Evolutionary conservation across 768 basidiomycete species (phyloP), one percentile per base, ranked within the genome.

Genomic region (Xanthoconium purpureum): DNA sequence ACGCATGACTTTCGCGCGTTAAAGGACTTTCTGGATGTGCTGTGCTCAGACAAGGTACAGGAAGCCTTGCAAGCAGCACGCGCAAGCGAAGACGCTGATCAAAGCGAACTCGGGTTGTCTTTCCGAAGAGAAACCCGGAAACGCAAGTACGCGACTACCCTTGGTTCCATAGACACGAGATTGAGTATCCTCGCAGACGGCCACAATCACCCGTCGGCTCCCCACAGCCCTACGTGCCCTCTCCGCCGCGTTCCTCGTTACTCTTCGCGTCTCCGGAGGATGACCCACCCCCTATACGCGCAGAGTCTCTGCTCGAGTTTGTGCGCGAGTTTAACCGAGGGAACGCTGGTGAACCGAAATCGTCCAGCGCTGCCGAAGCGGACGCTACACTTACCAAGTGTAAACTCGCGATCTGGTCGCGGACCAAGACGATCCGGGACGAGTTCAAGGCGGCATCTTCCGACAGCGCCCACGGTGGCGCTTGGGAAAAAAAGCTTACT

Each of bases 341-440:
- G 29, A 50, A 55, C 9, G 50, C 56, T 36, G 30, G 24, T 42
- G 70, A 70, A 50, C 30, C 30, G 5, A 60, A 57, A 38, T 28
- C 43, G 30, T 35, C 48, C 17, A 20, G 4, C 2, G 36, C 30
- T 24, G 18, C 32, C 9, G 58, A 53, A 13, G 36, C 9, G 30
- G 60, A 53, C 18, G 38, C 35, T 1, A 24, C 46, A 6, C 18
- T 47, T 15, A 36, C 61, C 40, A 63, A 55, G 44, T 75, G 70
- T 51, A 80, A 74, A 52, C 67, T 89, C 50, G 82, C 80, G 58
- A 75, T 91, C 40, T 85, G 84, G 80, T 75, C 78, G 9, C 66
- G 73, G n/a, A 71, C 70, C 24, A 54, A 46, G 58, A 39, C 18
- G 5, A 58, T 44, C 37, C 55, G 51, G 43, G 55, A 69, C 44